Conservation (phyloP, 345 rosid species). For the Capsella bursapastoris region DNA sequence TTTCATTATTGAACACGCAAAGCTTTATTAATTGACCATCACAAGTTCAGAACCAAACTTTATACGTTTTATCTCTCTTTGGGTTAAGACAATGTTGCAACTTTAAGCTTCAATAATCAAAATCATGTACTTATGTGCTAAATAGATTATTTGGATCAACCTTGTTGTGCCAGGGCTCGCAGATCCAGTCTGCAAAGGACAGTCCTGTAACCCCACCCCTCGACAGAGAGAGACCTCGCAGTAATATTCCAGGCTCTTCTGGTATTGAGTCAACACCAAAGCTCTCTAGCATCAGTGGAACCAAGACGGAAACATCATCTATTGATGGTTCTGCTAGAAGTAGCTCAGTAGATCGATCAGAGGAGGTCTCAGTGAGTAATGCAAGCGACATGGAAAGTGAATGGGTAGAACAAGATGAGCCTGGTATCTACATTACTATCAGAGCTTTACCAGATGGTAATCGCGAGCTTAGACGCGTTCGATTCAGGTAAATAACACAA, state of each 20-base stretch:
- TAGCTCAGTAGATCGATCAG: conserved; percentile 73
- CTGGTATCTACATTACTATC: conserved; percentile 85
- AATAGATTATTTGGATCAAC: neutral
- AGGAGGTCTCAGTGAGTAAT: conserved; percentile 82
- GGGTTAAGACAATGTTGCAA: conserved; percentile 42
- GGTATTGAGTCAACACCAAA: conserved; percentile 74
- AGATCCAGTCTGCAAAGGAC: conserved; percentile 62
- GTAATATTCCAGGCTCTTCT: conserved; percentile 41
- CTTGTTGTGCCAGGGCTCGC: conserved; percentile 54
- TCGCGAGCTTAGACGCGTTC: conserved; percentile 87
- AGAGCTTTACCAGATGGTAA: conserved; percentile 72
- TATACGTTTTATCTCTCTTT: neutral
- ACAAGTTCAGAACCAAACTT: neutral
- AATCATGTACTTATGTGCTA: neutral
- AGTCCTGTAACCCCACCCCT: conserved; percentile 81
- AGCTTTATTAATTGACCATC: neutral
- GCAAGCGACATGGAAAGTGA: conserved; percentile 86
- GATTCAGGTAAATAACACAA: conserved; percentile 66
- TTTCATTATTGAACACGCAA: neutral
- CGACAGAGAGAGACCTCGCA: conserved; percentile 55
- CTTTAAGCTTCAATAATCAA: conserved; percentile 3
- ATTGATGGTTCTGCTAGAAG: conserved; percentile 71
- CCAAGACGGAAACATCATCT: conserved; percentile 79
- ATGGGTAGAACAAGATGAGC: conserved; percentile 96
- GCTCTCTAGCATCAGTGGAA: conserved; percentile 66